phyloP scores from a whole-genome alignment of 2,329 filamentous ascomycete species.

The Penicillium sp. region DNA sequence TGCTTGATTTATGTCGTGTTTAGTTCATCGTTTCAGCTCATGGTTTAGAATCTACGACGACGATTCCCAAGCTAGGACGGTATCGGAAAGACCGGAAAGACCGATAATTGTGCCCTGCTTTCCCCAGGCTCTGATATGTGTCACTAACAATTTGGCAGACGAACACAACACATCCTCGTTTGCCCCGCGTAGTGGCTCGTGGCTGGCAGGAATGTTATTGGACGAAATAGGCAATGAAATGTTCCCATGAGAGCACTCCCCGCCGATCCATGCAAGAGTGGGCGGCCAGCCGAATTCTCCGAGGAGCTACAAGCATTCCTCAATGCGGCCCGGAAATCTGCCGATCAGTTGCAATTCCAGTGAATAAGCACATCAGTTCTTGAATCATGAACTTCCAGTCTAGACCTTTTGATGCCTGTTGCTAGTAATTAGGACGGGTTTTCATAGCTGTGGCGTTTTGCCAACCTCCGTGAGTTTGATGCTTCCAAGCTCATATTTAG shows the following conservation, averaged over 20 bases:
- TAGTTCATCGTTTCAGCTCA: not conserved
- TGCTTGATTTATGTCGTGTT: not conserved
- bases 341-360: not conserved
- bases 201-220: not conserved
- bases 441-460: not conserved
- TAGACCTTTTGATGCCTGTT: not conserved
- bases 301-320: not conserved
- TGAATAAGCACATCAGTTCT: not conserved
- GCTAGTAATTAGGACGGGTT: not conserved
- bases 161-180: not conserved
- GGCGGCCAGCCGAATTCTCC: not conserved
- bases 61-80: not conserved
- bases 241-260: not conserved
- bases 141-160: not conserved
- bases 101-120: not conserved
- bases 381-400: not conserved
- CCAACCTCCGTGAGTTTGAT: not conserved
- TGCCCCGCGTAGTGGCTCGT: not conserved
- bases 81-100: not conserved
- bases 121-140: not conserved
- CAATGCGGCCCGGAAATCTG: not conserved
- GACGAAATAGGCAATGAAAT: not conserved
- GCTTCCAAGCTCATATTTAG: not conserved
- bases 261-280: not conserved
- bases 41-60: not conserved